Percentiles rank a stretch among this genome's conserved stretches.
Conservation (phyloP, 2,329 filamentous ascomycete genomes). For the Verticillium longisporum region DNA sequence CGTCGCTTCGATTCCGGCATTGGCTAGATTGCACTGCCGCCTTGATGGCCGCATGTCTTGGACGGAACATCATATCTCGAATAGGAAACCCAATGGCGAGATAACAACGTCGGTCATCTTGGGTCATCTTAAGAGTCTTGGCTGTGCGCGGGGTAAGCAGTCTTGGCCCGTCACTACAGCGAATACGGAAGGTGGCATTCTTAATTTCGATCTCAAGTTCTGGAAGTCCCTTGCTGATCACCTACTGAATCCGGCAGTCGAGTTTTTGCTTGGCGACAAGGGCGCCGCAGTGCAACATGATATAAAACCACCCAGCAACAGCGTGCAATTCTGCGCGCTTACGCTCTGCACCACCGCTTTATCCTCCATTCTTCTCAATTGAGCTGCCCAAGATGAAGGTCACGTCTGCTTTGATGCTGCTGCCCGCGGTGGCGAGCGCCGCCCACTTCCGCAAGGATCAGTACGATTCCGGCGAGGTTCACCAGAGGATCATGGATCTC, state of each 20-base stretch:
- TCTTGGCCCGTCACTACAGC: not conserved
- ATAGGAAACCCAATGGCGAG: not conserved
- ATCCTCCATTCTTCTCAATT: not conserved
- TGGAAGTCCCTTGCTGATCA: not conserved
- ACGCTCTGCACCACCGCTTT: not conserved
- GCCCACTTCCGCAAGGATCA: slow-evolving; percentile 6
- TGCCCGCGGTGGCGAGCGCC: slow-evolving; percentile 7
- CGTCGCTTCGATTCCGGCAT: not conserved
- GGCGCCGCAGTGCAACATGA: not conserved
- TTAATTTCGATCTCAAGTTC: not conserved
- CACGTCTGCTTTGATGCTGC: slow-evolving; percentile 3
- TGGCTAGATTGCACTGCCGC: not conserved
- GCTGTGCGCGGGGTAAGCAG: not conserved
- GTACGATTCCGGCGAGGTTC: slow-evolving; percentile 10
- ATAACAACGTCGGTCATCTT: not conserved
- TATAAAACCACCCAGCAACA: not conserved
- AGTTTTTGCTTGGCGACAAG: not conserved
- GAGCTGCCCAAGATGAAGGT: slow-evolving; percentile 8
- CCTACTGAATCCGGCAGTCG: not conserved
- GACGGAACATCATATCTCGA: not conserved
- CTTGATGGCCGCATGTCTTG: not conserved
- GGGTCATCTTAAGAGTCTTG: not conserved
- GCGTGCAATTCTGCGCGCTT: not conserved
- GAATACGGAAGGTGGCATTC: not conserved
- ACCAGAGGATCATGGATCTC: slow-evolving; percentile 10